These are phyloP conservation scores for Sequoia sempervirens DNA, from an alignment of 75 land plant species.

Conservation along the genomic window DNA sequence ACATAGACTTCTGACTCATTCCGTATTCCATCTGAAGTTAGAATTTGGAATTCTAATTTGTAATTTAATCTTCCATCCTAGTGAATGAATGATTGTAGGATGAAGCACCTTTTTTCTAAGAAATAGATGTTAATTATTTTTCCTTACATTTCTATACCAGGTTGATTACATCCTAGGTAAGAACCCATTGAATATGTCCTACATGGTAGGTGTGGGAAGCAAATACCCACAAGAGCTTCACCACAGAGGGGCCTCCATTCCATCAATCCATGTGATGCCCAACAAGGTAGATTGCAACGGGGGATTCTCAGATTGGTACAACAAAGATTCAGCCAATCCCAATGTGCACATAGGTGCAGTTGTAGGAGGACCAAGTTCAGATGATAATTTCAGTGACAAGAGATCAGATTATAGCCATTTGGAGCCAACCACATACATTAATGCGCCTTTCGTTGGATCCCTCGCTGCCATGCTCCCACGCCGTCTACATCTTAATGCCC, in stretches of 20 bases:
- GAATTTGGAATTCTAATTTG: too few species aligned
- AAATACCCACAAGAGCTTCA: constrained; percentile 30
- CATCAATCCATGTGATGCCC: constrained; percentile 20
- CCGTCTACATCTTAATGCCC: background rate
- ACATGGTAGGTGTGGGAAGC: constrained; percentile 57
- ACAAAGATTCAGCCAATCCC: constrained; percentile 24
- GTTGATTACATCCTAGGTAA: constrained; percentile 59
- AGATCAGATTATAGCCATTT: constrained; percentile 36
- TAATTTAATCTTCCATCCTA: too few species aligned
- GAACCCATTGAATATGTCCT: constrained; percentile 42
- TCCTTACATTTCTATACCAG: constrained; percentile 15
- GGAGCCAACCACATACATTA: constrained; percentile 45
- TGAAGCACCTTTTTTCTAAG: too few species aligned
- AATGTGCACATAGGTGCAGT: constrained; percentile 35
- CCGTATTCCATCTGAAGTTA: too few species aligned
- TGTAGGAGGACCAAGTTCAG: constrained; percentile 36
- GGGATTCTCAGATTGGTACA: constrained; percentile 28
- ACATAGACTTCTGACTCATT: too few species aligned
- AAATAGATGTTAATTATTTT: too few species aligned
- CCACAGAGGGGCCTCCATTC: constrained; percentile 55
- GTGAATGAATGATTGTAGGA: too few species aligned
- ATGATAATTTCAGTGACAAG: constrained; percentile 30
- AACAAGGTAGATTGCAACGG: constrained; percentile 25
- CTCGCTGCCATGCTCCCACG: constrained; percentile 14
- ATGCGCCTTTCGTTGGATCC: constrained; percentile 36